phyloP scores from a whole-genome alignment of 306 rosid genomes.

The Citrullus colocynthis region DNA sequence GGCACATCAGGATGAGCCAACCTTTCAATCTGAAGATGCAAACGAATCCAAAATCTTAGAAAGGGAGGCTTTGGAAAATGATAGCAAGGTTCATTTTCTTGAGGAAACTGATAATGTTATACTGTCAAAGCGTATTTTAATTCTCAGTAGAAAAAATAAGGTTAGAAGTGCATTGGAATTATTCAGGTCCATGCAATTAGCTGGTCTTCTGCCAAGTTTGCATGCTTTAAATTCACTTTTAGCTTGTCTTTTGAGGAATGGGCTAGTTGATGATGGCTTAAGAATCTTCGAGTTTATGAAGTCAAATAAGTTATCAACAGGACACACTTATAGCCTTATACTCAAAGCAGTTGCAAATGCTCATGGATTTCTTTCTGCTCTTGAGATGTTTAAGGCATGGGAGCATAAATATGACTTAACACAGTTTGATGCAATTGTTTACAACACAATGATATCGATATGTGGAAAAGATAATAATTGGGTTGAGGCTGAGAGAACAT shows the following conservation, averaged over 20 bases:
- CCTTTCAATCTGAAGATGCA: constrained; percentile 13
- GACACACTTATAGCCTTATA: constrained; percentile 65
- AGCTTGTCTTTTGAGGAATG: constrained; percentile 63
- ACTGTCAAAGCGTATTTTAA: constrained; percentile 57
- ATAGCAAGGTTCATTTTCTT: constrained; percentile 26
- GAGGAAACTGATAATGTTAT: constrained; percentile 56
- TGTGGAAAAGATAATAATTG: constrained; percentile 52
- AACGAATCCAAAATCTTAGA: constrained; percentile 9
- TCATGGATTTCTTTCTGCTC: constrained; percentile 36
- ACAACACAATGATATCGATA: constrained; percentile 71
- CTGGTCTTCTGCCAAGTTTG: constrained; percentile 49
- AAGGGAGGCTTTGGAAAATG: constrained; percentile 17
- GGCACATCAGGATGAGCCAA: constrained; percentile 5
- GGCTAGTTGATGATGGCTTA: constrained; percentile 40
- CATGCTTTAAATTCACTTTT: constrained; percentile 81
- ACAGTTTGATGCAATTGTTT: constrained; percentile 52
- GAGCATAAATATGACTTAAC: constrained; percentile 28
- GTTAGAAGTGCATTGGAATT: constrained; percentile 61
- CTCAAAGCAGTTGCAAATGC: constrained; percentile 52
- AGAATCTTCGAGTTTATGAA: constrained; percentile 44
- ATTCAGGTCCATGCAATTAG: constrained; percentile 60
- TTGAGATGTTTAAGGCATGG: constrained; percentile 37
- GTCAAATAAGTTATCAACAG: constrained; percentile 35
- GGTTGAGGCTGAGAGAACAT: constrained; percentile 62
- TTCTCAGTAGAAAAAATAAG: constrained; percentile 69